Evolutionary conservation across 257 asterid species (phyloP).

Genomic region (Hygrophila difformis): DNA sequence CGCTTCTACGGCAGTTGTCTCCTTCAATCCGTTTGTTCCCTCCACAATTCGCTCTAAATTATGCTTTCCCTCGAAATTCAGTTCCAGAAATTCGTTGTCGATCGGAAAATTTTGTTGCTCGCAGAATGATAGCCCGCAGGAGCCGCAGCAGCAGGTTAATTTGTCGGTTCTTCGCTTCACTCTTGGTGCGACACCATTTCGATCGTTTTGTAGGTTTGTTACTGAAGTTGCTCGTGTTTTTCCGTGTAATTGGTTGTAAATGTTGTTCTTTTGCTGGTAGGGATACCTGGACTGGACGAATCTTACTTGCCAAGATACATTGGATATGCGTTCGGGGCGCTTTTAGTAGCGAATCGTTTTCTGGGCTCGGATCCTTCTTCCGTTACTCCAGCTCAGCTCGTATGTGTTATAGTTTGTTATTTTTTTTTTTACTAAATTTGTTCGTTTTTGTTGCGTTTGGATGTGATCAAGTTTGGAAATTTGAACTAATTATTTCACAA

Average conservation of each 20-base stretch:
- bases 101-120: constrained; percentile 26
- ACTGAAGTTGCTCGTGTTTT: background rate
- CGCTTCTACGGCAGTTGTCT: too few species aligned
- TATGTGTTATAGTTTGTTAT: constrained; percentile 10
- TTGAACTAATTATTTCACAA: background rate
- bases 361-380: constrained; percentile 55
- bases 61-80: constrained; percentile 16
- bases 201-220: background rate
- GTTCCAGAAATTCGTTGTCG: constrained; percentile 11
- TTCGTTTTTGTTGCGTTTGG: background rate
- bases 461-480: background rate
- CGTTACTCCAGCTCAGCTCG: constrained; percentile 70
- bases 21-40: constrained; percentile 19
- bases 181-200: constrained; percentile 35
- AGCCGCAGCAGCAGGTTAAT: constrained; percentile 47
- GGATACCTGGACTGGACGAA: constrained; percentile 90
- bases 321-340: constrained; percentile 81
- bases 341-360: constrained; percentile 66
- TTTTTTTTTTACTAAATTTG: background rate
- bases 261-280: constrained; percentile 19
- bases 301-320: constrained; percentile 92
- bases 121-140: constrained; percentile 23
- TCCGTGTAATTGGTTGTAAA: background rate
- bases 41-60: constrained; percentile 18
- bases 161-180: constrained; percentile 97